These are phyloP conservation scores for Orbilia javanica DNA, from an alignment of 2,329 filamentous ascomycete genomes.

Conservation along the genomic window DNA sequence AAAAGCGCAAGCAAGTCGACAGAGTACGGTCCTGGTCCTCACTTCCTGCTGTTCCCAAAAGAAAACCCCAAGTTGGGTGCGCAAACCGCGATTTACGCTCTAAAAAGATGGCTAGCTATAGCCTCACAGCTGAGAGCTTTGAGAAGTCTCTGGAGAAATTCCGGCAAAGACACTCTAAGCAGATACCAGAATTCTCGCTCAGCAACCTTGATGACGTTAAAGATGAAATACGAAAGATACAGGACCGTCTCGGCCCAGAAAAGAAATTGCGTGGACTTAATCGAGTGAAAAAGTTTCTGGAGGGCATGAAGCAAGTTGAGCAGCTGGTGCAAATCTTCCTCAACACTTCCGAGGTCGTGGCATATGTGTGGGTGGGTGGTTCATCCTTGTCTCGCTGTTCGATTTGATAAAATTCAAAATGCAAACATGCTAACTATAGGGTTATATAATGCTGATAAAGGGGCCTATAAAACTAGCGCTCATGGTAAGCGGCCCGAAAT, in stretches of 20 bases:
- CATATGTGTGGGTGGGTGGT: slow-evolving; percentile 60
- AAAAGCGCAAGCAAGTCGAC: too few species aligned
- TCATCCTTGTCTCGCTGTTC: too few species aligned
- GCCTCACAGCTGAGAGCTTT: background rate
- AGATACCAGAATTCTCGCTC: slow-evolving; percentile 35
- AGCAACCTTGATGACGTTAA: slow-evolving; percentile 47
- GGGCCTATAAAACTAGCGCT: slow-evolving; percentile 19
- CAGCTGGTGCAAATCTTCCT: slow-evolving; percentile 60
- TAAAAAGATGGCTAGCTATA: background rate
- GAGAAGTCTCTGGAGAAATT: slow-evolving; percentile 7
- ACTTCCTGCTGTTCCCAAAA: too few species aligned
- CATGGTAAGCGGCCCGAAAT: background rate
- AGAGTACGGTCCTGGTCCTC: too few species aligned
- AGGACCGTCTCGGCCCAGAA: slow-evolving; percentile 42
- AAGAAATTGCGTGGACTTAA: slow-evolving; percentile 58
- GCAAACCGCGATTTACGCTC: background rate
- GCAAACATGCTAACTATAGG: too few species aligned
- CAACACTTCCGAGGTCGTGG: slow-evolving; percentile 59
- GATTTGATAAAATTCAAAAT: too few species aligned
- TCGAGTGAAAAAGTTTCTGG: slow-evolving; percentile 59
- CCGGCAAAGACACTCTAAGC: slow-evolving; percentile 44
- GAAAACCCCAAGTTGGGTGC: too few species aligned
- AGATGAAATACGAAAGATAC: slow-evolving; percentile 44
- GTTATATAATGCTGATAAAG: background rate
- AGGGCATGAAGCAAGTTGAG: slow-evolving; percentile 60